Conservation (phyloP, 2,329 filamentous ascomycete species). For the Diaporthe amygdali region DNA sequence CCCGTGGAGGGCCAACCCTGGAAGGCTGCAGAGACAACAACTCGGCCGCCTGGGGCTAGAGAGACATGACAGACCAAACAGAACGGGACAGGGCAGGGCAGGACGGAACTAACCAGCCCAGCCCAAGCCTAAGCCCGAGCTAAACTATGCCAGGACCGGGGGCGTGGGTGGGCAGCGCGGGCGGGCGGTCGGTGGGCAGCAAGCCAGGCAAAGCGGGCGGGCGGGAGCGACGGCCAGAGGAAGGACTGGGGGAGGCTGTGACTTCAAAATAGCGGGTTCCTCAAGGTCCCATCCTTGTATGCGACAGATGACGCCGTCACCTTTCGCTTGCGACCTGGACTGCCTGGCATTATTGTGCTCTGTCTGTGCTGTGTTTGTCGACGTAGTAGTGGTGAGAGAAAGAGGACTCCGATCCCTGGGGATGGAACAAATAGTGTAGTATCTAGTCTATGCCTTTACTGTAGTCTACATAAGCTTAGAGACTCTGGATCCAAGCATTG, state of each 20-base stretch:
- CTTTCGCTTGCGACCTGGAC: background rate
- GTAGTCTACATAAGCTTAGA: background rate
- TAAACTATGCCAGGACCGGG: conserved; percentile 10
- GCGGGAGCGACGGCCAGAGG: conserved; percentile 7
- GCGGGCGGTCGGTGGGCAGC: background rate
- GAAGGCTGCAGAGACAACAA: background rate
- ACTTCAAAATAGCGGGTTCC: conserved; percentile 8
- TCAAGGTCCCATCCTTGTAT: background rate
- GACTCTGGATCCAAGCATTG: background rate
- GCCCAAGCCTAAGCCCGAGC: background rate
- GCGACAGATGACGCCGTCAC: conserved; percentile 11
- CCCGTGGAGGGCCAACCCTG: background rate
- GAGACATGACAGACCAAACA: conserved; percentile 2
- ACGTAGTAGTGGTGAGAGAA: background rate
- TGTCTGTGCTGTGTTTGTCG: background rate
- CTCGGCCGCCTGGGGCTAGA: background rate
- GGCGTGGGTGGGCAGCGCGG: background rate
- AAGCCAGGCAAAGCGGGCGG: background rate
- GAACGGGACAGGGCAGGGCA: background rate
- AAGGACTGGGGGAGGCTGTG: conserved; percentile 3
- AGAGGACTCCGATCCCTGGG: background rate
- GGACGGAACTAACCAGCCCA: background rate
- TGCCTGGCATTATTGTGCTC: background rate
- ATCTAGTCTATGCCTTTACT: background rate
- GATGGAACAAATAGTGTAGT: background rate